These are phyloP conservation scores for Volutella citrinella DNA, from an alignment of 2,329 filamentous ascomycete genomes.

Conservation along the genomic window DNA sequence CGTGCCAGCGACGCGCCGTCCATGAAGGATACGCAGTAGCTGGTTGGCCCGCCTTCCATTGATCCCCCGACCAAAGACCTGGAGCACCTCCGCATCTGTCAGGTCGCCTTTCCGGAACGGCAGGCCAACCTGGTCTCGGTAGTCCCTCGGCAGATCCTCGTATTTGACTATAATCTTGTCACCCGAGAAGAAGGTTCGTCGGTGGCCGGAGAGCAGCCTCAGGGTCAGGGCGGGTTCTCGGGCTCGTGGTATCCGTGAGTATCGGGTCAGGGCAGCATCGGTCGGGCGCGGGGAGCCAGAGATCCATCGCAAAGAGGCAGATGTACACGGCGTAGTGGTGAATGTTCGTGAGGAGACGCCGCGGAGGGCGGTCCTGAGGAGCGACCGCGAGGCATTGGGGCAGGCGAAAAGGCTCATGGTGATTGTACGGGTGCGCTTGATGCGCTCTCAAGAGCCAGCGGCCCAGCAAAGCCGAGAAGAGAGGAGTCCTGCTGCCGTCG, in stretches of 20 bases:
- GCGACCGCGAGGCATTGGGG: conserved; percentile 27
- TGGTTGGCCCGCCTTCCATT: conserved; percentile 45
- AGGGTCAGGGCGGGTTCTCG: conserved; percentile 11
- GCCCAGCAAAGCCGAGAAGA: conserved; percentile 17
- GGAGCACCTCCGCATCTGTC: conserved; percentile 41
- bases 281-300: conserved; percentile 11
- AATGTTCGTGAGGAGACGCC: conserved; percentile 18
- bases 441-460: conserved; percentile 22
- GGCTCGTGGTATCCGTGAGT: conserved; percentile 8
- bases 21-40: conserved; percentile 58
- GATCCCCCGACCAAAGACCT: conserved; percentile 50
- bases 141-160: conserved; percentile 54
- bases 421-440: conserved; percentile 17
- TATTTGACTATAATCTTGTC: conserved; percentile 48
- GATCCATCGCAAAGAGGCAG: conserved; percentile 21
- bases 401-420: conserved; percentile 27
- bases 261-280: conserved; percentile 5
- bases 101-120: conserved; percentile 51
- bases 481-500: conserved; percentile 9
- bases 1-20: conserved; percentile 61
- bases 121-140: conserved; percentile 54
- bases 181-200: conserved; percentile 35
- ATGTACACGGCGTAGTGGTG: conserved; percentile 14
- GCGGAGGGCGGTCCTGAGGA: conserved; percentile 27
- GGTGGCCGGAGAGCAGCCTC: conserved; percentile 16